Conservation (phyloP, 768 basidiomycete species). For the Serendipita indica region DNA sequence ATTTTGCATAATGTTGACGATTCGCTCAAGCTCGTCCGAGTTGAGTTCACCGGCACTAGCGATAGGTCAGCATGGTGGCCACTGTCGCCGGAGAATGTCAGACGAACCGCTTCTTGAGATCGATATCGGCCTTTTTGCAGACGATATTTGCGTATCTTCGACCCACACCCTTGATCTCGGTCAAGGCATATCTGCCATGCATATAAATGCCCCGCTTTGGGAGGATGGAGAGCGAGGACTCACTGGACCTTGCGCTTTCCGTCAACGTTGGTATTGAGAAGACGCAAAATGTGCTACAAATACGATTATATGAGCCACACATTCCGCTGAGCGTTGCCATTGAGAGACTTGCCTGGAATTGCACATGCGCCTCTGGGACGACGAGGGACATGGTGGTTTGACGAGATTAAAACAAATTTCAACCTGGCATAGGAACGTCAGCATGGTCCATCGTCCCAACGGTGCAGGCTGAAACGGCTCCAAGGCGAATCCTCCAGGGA, state of each 20-base stretch:
- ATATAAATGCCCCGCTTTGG: too few relatives aligned
- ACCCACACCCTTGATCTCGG: constrained; percentile 99
- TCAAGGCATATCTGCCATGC: constrained; percentile 57
- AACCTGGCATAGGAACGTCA: background rate
- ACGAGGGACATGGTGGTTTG: constrained; percentile 77
- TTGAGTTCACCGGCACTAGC: constrained; percentile 93
- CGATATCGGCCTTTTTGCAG: constrained; percentile 99
- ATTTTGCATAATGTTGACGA: constrained; percentile 99
- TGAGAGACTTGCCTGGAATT: constrained; percentile 61
- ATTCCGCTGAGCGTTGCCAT: background rate
- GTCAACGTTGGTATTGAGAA: constrained; percentile 98
- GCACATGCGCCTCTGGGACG: constrained; percentile 85
- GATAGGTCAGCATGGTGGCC: background rate
- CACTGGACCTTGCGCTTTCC: constrained; percentile 95
- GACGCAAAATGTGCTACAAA: constrained; percentile 89
- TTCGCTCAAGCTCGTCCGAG: constrained; percentile 97
- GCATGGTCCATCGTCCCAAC: background rate
- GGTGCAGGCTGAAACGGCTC: background rate
- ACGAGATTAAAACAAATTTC: background rate
- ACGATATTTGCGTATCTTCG: constrained; percentile 97
- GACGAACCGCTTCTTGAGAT: constrained; percentile 90
- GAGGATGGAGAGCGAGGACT: background rate
- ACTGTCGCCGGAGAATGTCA: background rate
- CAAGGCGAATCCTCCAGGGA: too few relatives aligned
- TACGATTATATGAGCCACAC: constrained; percentile 9